These are phyloP conservation scores for Auricularia sp. DNA, from an alignment of 768 basidiomycete species.

Conservation along the genomic window DNA sequence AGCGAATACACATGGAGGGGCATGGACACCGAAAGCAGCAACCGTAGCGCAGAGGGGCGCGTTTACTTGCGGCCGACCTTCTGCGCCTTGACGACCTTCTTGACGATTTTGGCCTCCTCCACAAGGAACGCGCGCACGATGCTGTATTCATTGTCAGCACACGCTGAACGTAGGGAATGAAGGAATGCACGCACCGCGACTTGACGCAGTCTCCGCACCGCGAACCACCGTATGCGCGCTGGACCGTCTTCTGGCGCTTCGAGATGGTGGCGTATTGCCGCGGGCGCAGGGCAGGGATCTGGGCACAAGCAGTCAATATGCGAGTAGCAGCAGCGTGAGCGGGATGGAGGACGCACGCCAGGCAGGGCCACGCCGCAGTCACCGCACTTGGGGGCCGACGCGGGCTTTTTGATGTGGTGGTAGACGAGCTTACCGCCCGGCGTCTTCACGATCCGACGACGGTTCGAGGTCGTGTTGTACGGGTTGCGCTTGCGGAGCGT, in stretches of 20 bases:
- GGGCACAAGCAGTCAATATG: conserved; percentile 1
- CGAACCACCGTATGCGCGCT: conserved; percentile 94
- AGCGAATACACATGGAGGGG: conserved; percentile 1
- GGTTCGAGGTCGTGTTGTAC: conserved; percentile 97
- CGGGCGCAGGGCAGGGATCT: conserved; percentile 94
- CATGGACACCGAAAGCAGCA: background rate
- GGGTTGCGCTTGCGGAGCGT: conserved; percentile 97
- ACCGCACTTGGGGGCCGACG: conserved; percentile 90
- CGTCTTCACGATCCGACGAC: conserved; percentile 92
- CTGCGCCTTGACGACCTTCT: conserved; percentile 96
- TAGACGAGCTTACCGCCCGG: conserved; percentile 97
- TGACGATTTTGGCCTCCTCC: conserved; percentile 99
- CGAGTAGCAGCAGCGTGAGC: background rate
- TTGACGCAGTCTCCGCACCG: conserved; percentile 94
- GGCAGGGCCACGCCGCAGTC: conserved; percentile 92
- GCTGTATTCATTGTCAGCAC: conserved; percentile 32
- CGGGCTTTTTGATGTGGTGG: conserved; percentile 95
- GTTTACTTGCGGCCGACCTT: conserved; percentile 20
- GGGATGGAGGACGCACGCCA: conserved; percentile 57
- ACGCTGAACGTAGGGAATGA: background rate
- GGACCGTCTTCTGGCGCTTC: conserved; percentile 95
- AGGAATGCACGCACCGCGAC: conserved; percentile 56
- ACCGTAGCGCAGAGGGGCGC: background rate
- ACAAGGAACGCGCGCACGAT: conserved; percentile 98
- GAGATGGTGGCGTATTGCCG: conserved; percentile 92